Percentiles rank a stretch among this genome's conserved stretches.
phyloP scores from a whole-genome alignment of 805 yeast species.

The Saccharomycopsis synnaedendra region DNA sequence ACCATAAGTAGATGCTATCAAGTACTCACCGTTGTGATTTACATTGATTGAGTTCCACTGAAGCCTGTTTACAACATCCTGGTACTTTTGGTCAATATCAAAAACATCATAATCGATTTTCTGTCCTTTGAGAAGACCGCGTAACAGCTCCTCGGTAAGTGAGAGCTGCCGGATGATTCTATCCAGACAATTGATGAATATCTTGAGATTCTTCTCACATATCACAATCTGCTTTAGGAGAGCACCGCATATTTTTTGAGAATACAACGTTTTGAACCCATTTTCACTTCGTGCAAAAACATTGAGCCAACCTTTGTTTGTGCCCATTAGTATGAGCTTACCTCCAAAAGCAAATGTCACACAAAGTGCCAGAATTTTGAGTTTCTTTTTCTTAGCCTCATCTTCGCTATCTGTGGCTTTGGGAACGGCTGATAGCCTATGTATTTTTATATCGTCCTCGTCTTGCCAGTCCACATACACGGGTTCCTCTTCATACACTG shows the following conservation, averaged over 20 bases:
- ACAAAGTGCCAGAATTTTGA: constrained; percentile 37
- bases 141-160: constrained; percentile 31
- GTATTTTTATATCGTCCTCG: constrained; percentile 18
- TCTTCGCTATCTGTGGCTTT: constrained; percentile 1
- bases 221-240: constrained; percentile 60
- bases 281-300: constrained; percentile 24
- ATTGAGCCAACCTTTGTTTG: constrained; percentile 69
- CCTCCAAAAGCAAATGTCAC: constrained; percentile 43
- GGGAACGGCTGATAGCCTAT: constrained; percentile 12
- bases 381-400: constrained; percentile 18
- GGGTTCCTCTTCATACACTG: constrained; percentile 54
- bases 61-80: constrained; percentile 77
- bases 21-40: constrained; percentile 67
- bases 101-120: constrained; percentile 22
- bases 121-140: constrained; percentile 12
- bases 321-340: constrained; percentile 55
- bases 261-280: constrained; percentile 23
- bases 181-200: constrained; percentile 72
- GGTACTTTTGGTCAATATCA: constrained; percentile 70
- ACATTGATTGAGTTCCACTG: constrained; percentile 82
- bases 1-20: constrained; percentile 84
- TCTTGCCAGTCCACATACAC: constrained; percentile 33
- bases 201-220: constrained; percentile 42
- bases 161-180: constrained; percentile 56
- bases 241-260: constrained; percentile 50